Evolutionary conservation across 345 rosid genomes (phyloP).

Genomic region (Gossypium bickii): DNA sequence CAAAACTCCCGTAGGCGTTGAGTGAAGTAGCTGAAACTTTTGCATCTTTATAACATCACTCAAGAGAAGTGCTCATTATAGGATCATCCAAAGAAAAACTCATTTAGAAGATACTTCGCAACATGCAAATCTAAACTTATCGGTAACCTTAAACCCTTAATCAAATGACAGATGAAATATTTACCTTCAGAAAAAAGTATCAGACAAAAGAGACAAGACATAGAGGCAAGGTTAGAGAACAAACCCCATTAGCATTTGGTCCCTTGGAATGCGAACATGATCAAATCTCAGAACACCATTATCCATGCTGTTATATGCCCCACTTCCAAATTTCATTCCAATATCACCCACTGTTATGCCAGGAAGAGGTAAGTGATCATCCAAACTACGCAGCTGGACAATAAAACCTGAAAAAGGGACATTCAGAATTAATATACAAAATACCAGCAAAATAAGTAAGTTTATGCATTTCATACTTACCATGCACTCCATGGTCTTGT

Average conservation of each 20-base stretch:
- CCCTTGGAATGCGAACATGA: constrained; percentile 82
- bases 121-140: neutral
- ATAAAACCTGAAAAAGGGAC: constrained; percentile 66
- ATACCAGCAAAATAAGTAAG: neutral
- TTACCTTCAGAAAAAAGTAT: neutral
- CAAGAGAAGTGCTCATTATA: neutral
- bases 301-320: constrained; percentile 94
- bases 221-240: constrained; percentile 20
- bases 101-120: neutral
- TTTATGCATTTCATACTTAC: constrained; percentile 32
- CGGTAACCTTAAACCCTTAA: neutral
- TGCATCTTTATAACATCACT: neutral
- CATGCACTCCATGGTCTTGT: constrained; percentile 82
- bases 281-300: constrained; percentile 91
- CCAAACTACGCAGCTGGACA: constrained; percentile 90
- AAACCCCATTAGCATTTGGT: constrained; percentile 94
- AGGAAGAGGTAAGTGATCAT: constrained; percentile 94
- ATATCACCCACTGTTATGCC: constrained; percentile 91
- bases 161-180: neutral
- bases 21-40: neutral
- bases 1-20: neutral
- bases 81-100: neutral
- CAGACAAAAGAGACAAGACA: neutral
- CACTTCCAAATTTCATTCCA: constrained; percentile 89
- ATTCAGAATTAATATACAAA: constrained; percentile 16